Evolutionary conservation across 352 stramenopile genomes (phyloP), one percentile per base, ranked within the genome.

Genomic region (Thalassiosira mediterranea): DNA sequence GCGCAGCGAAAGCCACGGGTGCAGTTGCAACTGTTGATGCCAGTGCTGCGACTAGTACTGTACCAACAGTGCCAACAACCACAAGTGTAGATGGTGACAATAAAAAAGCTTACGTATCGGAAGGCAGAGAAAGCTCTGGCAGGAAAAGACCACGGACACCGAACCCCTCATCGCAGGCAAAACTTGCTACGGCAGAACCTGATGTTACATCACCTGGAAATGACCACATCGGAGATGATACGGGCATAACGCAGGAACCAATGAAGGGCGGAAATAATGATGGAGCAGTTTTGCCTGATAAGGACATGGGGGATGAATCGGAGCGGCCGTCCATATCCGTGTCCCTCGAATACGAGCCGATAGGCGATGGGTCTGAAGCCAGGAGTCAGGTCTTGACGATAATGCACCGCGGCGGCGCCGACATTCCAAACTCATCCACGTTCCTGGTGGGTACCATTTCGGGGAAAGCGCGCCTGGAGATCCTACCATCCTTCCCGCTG

Each of bases 301-400:
- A 21, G 10, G 52, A 46, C 4, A 23, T 21, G n/a, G 21, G 42
- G 3, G n/a, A 58, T 19, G 4, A 4, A 19, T 44, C 3, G 13
- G 42, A 61, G 23, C 29, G 5, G 28, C 60, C n/a, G 46, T 15
- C 11, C 60, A 3, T 74, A 34, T 21, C 17, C 8, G 31, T 57
- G 49, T 58, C 58, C 11, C 56, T 76, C 13, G 66, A 76, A 5
- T 76, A 76, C 42, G 66, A 76, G 37, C 49, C 66, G 52, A 46
- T 26, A 17, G 65, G 32, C 48, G 13, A 23, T 13, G 23, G 54
- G n/a, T 49, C n/a, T 13, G 37, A 44, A 25, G 46, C 48, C 26
- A 71, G 58, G 21, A 38, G 44, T 44, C 61, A 68, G 34, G 63
- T 79, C 8, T 13, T 79, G 11, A 69, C 61, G 32, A 53, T 79